Evolutionary conservation across 2,329 filamentous ascomycete genomes (phyloP), one percentile per base, ranked within the genome.

Genomic region (Berkeleyomyces rouxiae): DNA sequence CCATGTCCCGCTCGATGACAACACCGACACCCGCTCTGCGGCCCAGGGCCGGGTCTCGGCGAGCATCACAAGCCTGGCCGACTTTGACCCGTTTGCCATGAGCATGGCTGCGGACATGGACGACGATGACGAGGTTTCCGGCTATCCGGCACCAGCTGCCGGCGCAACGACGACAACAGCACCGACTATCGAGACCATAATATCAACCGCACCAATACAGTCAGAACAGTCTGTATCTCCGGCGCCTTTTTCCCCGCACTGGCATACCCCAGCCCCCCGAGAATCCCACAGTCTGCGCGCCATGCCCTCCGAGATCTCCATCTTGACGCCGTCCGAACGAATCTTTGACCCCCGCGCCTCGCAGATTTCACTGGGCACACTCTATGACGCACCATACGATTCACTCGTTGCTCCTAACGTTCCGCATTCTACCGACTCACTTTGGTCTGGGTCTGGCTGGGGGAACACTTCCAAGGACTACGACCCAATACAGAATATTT

Each of bases 291-390:
- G 1, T 10, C 58, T 37, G 13, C 33, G 43, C 39, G 11, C 16
- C 3, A 36, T 43, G 7, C 51, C 58, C 37, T 63, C 62, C 4
- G n/a, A 43, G 23, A 39, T 63, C 5, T 63, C 58, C 16, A 16
- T 63, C 23, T 47, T 63, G 16, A 58, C 58, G 36, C 62, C 49
- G 16, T 61, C 58, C 7, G 58, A 63, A n/a, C 33, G 43, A 31
- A 40, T 4, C 3, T 16, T 58, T 2, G 13, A 47, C 23, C 16
- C 39, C 9, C 49, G 43, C n/a, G 37, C 47, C 7, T 63, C 62
- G 6, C 31, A 57, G 13, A 42, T 63, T 3, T 63, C 62, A 37
- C 39, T 61, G 10, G 43, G 44, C 33, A 58, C 58, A 16, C 16
- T 23, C 36, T 13, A 55, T 5, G n/a, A 39, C 51, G 4, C 36